phyloP scores from a whole-genome alignment of 1,284 basidiomycete species.

The Boletus albobrunnescens region DNA sequence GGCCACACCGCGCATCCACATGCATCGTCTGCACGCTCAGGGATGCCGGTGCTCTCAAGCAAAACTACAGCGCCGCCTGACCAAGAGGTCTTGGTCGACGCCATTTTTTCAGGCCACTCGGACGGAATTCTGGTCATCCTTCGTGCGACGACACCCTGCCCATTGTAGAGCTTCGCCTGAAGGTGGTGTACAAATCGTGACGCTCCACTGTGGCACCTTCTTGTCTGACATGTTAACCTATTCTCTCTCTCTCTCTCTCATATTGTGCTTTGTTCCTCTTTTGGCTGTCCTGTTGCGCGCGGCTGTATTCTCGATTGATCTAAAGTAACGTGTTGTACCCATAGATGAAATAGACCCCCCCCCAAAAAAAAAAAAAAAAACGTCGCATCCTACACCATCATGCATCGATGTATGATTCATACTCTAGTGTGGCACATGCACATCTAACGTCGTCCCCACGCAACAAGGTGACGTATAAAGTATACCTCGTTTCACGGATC shows the following conservation, averaged over 20 bases:
- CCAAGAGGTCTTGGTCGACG: conserved; percentile 55
- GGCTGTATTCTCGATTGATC: neutral
- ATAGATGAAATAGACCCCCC: neutral
- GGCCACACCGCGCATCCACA: neutral
- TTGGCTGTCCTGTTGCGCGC: neutral
- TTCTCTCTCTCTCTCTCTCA: too few species aligned
- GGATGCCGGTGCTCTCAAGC: conserved; percentile 6
- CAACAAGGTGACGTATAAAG: too few species aligned
- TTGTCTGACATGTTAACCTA: too few species aligned
- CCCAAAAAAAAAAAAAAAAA: neutral
- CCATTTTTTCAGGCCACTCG: conserved; percentile 77
- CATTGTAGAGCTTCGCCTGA: too few species aligned
- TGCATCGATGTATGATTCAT: too few species aligned
- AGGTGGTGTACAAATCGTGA: too few species aligned
- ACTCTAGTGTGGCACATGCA: too few species aligned
- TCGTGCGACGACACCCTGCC: conserved; percentile 31
- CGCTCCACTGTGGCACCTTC: neutral
- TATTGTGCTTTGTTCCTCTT: neutral
- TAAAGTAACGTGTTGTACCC: neutral
- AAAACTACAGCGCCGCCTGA: conserved; percentile 14
- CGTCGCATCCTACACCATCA: too few species aligned
- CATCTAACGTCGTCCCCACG: too few species aligned
- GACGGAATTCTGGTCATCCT: conserved; percentile 76
- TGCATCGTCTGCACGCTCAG: conserved; percentile 10
- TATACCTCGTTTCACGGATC: too few species aligned